Percentiles rank a stretch among this genome's conserved stretches.
phyloP scores from a whole-genome alignment of 1,139 yeast species.

The Saccharomycopsis crataegensis region DNA sequence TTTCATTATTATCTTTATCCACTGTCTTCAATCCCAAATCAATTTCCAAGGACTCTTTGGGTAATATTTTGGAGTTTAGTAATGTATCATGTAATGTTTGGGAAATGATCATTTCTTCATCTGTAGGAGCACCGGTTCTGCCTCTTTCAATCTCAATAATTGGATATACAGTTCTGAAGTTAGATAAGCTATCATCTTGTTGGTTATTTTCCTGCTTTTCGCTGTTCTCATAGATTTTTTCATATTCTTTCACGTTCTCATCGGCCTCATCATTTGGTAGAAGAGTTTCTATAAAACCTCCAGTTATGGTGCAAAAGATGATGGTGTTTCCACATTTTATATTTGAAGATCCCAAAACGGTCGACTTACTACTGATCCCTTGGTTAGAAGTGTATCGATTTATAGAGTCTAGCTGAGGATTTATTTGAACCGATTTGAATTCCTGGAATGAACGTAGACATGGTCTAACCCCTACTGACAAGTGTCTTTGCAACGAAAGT shows the following conservation, averaged over 20 bases:
- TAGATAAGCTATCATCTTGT: constrained; percentile 21
- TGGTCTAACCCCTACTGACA: constrained; percentile 66
- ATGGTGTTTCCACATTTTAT: constrained; percentile 70
- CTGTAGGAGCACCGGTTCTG: constrained; percentile 73
- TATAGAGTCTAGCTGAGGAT: constrained; percentile 28
- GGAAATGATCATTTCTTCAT: constrained; percentile 80
- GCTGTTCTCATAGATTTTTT: constrained; percentile 32
- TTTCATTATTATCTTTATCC: constrained; percentile 30
- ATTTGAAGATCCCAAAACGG: constrained; percentile 64
- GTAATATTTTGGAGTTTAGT: constrained; percentile 46
- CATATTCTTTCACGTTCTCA: constrained; percentile 33
- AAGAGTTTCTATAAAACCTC: constrained; percentile 55
- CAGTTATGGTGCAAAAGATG: constrained; percentile 67
- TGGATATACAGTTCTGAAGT: constrained; percentile 52
- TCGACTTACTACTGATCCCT: constrained; percentile 25
- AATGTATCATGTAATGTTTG: constrained; percentile 59
- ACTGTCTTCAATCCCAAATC: constrained; percentile 47
- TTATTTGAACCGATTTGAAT: constrained; percentile 51
- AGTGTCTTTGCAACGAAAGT: constrained; percentile 69
- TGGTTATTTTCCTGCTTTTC: constrained; percentile 16
- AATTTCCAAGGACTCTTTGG: constrained; percentile 39
- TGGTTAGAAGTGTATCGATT: constrained; percentile 10
- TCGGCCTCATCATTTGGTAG: constrained; percentile 30
- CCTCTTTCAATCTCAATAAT: constrained; percentile 79
- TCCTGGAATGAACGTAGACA: constrained; percentile 65